phyloP scores from a whole-genome alignment of 2,329 filamentous ascomycete genomes.

The Biscogniauxia mediterranea region DNA sequence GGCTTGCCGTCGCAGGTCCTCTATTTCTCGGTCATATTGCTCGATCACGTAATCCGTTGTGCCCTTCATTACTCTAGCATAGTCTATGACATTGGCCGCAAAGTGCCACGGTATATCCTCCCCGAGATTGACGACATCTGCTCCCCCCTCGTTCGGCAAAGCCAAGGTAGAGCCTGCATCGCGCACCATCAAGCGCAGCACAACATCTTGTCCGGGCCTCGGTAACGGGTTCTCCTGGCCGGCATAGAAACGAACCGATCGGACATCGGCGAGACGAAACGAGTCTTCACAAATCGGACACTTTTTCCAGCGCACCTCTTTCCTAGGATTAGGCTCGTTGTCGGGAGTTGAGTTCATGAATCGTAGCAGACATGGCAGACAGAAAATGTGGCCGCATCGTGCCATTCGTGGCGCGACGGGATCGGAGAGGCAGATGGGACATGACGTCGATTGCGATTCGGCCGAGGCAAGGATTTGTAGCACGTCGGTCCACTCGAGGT shows the following conservation, averaged over 20 bases:
- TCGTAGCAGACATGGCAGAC: slow-evolving; percentile 85
- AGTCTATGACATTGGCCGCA: slow-evolving; percentile 90
- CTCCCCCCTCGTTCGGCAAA: slow-evolving; percentile 75
- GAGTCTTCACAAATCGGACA: slow-evolving; percentile 95
- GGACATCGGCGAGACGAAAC: slow-evolving; percentile 86
- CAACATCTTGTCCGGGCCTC: slow-evolving; percentile 81
- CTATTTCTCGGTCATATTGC: slow-evolving; percentile 78
- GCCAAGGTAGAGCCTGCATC: slow-evolving; percentile 80
- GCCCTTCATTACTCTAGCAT: slow-evolving; percentile 92
- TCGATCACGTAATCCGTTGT: slow-evolving; percentile 81
- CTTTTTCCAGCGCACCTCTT: slow-evolving; percentile 81
- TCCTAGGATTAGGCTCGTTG: slow-evolving; percentile 65
- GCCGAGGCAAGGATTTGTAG: slow-evolving; percentile 88
- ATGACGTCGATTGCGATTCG: slow-evolving; percentile 83
- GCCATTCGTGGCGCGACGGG: slow-evolving; percentile 96
- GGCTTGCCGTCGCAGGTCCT: slow-evolving; percentile 71
- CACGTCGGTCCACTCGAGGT: slow-evolving; percentile 87
- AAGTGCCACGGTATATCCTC: slow-evolving; percentile 94
- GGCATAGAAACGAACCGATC: slow-evolving; percentile 86
- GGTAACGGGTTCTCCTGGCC: slow-evolving; percentile 83
- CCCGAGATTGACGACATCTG: slow-evolving; percentile 64
- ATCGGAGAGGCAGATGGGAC: slow-evolving; percentile 90
- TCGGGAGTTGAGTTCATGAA: slow-evolving; percentile 87
- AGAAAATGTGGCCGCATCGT: slow-evolving; percentile 96
- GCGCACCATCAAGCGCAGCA: slow-evolving; percentile 81